Conservation (phyloP, 805 yeast genomes). For the Candida qinlingensis region DNA sequence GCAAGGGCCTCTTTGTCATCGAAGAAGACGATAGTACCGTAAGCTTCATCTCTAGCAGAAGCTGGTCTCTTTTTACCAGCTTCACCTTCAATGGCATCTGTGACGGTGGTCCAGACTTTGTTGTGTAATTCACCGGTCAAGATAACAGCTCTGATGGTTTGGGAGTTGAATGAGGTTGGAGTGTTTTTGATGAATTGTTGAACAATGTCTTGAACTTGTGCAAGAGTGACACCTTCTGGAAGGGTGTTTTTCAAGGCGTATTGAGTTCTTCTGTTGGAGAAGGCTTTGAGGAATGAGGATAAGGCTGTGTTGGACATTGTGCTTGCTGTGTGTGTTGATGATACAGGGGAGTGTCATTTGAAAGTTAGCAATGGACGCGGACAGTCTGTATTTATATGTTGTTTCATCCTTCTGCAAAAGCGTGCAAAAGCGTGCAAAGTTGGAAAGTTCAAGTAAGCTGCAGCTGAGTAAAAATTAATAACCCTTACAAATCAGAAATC, state of each 20-base stretch:
- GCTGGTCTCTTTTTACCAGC: slow-evolving; percentile 36
- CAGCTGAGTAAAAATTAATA: too few species aligned
- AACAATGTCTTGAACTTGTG: slow-evolving; percentile 36
- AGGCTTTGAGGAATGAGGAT: slow-evolving; percentile 25
- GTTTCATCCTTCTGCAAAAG: too few species aligned
- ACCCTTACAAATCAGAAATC: too few species aligned
- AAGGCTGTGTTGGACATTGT: too few species aligned
- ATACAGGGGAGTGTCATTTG: too few species aligned
- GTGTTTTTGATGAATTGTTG: slow-evolving; percentile 40
- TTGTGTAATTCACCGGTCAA: slow-evolving; percentile 41
- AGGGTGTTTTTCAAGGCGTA: slow-evolving; percentile 40
- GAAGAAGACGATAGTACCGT: slow-evolving; percentile 45
- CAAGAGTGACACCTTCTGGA: slow-evolving; percentile 36
- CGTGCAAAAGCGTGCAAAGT: too few species aligned
- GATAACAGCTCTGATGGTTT: slow-evolving; percentile 43
- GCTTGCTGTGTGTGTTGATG: too few species aligned
- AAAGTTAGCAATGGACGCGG: too few species aligned
- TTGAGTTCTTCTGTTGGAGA: slow-evolving; percentile 41
- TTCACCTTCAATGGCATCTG: slow-evolving; percentile 32
- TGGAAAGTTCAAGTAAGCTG: too few species aligned
- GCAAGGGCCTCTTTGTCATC: slow-evolving; percentile 37
- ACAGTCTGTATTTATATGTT: too few species aligned
- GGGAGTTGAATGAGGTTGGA: slow-evolving; percentile 50
- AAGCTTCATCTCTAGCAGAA: slow-evolving; percentile 40
- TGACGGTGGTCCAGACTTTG: slow-evolving; percentile 40